Evolutionary conservation across 768 basidiomycete genomes (phyloP), one percentile per base, ranked within the genome.

Genomic region (Rhodotorula babjevae): DNA sequence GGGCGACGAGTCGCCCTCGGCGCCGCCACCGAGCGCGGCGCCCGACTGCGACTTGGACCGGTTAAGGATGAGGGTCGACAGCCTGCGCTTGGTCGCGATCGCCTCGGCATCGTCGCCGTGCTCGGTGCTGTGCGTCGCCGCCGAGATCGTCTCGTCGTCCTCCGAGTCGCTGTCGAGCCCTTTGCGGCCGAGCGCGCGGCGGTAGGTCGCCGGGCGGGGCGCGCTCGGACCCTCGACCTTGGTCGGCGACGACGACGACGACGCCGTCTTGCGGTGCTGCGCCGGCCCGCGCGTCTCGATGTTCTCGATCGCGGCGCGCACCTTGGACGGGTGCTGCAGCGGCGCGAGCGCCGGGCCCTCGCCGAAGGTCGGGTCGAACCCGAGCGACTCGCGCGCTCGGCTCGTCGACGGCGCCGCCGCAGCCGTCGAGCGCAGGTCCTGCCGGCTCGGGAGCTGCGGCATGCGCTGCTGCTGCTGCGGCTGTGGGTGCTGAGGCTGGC

Each of bases 251-350:
- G 27, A 12, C 8, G 27, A 12, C 8, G 55, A 44, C 47, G 65
- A 33, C 6, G 47, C 50, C 7, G 58, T 19, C 47, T 50, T 31
- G 36, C 44, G 58, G 33, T 25, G 49, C 2, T 18, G 49, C 29
- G 15, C 31, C 18, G 31, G 15, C 29, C 33, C 31, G 36, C 58
- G 58, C 40, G 60, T 53, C 62, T 74, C 68, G 68, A 74, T 58
- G 7, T n/a, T 63, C 58, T 74, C 68, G 62, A 74, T 59, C 3
- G 73, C 73, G 42, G 68, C 68, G 0, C 50, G 19, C 19, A 74
- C 73, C n/a, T 36, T 50, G 19, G 40, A 59, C 33, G 73, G 73
- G 65, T 74, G 73, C 56, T 63, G 65, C 18, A 74, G 53, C n/a
- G 73, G 73, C 15, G 40, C 36, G 25, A 70, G 18, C 8, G 29